Base-by-base conservation (phyloP, 345 rosid species). In the Microcos paniculata region DNA sequence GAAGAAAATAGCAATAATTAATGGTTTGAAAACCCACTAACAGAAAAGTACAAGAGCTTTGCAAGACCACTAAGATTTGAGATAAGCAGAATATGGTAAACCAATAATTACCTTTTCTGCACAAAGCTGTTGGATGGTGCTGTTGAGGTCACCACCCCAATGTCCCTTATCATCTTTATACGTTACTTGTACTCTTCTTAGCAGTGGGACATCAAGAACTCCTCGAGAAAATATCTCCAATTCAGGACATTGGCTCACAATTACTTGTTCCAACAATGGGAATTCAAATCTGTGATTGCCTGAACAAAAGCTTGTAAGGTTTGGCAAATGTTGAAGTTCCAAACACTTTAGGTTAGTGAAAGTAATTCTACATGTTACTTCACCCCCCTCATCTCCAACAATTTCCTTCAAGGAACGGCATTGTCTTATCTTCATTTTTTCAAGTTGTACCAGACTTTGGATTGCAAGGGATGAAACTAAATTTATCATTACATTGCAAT, bases 401-500 rank as follows among this genome's bases (percentile, higher is more conserved):
- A 81, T 35, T 49, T 70, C 65, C 65, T 58, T 62, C 18, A 77
- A 15, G 18, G 4, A 23, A 45, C 43, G 6, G 24, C 85, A 80
- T 1, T 66, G 40, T 6, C 2, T 19, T 71, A 83, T 33, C 0
- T 0, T 21, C 83, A 80, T 28, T 0, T 1, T 16, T 2, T 3
- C 5, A 26, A 83, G 72, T 1, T 31, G n/a, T 46, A 18, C 38
- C 62, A 80, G 23, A 40, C 24, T n/a, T 57, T 28, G 40, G 23
- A 78, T 72, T 4, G 74, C 38, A 28, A 38, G 52, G 18, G 26
- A 35, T 4, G 48, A 1, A 62, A 35, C 24, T 4, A 62, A 1
- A 26, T 62, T 35, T 8, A 8, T 10, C 46, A 62, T 35, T 1
- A 0, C 15, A 3, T 35, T 1, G 3, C 68, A 62, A 1, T 9